These are phyloP conservation scores for Mycena crocata DNA, from an alignment of 768 basidiomycete species.

Conservation along the genomic window DNA sequence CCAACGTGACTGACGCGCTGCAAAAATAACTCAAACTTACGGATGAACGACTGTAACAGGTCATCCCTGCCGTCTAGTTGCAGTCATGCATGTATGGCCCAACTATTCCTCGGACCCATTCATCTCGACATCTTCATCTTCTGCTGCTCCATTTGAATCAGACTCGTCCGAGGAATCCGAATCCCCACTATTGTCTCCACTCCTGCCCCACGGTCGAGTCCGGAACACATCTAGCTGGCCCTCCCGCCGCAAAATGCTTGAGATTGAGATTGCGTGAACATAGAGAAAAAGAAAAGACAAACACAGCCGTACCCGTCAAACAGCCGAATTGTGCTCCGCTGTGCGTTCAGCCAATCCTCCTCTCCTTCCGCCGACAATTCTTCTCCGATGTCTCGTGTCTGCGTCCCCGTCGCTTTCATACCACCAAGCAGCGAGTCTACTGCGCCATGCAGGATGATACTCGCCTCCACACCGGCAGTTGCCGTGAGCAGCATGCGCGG, in stretches of 20 bases:
- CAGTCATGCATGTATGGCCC: not conserved
- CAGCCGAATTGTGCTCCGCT: conserved; percentile 13
- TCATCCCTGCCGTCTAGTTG: too few relatives aligned
- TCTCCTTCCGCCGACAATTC: conserved; percentile 16
- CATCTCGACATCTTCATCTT: conserved; percentile 8
- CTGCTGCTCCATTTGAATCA: not conserved
- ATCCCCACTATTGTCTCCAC: not conserved
- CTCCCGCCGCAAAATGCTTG: conserved; percentile 14
- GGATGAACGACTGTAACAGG: not conserved
- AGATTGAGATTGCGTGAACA: not conserved
- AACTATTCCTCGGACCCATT: not conserved
- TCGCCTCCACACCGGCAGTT: conserved; percentile 80
- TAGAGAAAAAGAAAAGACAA: not conserved
- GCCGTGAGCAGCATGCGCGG: conserved; percentile 74
- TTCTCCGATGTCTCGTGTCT: conserved; percentile 16
- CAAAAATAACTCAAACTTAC: not conserved
- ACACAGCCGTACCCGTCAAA: conserved; percentile 18
- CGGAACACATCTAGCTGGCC: conserved; percentile 13
- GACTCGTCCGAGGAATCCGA: not conserved
- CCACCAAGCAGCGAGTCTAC: conserved; percentile 16
- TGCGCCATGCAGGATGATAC: conserved; percentile 76
- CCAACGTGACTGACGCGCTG: not conserved
- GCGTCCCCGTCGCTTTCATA: conserved; percentile 13
- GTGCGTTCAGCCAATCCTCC: not conserved
- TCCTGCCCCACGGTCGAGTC: not conserved